Percentiles rank a stretch among this genome's conserved stretches.
These are phyloP conservation scores for Globisporangium middletonii DNA, from an alignment of 352 stramenopile species.

Conservation along the genomic window DNA sequence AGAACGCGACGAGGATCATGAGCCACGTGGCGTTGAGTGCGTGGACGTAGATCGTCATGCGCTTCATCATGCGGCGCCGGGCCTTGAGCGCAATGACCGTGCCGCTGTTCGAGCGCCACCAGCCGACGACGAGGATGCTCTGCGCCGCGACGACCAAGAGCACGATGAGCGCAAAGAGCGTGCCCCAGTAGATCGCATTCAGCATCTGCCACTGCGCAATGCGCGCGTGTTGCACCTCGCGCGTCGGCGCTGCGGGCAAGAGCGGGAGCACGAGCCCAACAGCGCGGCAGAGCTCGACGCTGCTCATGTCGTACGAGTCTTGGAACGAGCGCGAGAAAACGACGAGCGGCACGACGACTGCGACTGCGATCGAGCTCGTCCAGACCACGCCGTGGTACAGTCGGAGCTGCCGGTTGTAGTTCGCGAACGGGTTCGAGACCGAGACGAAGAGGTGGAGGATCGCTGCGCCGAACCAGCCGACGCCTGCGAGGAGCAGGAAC, in stretches of 20 bases:
- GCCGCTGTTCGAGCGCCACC: conserved; percentile 73
- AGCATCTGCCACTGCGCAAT: conserved; percentile 49
- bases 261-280: conserved; percentile 43
- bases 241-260: conserved; percentile 20
- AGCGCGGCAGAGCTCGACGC: conserved; percentile 40
- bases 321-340: conserved; percentile 37
- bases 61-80: conserved; percentile 64
- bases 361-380: conserved; percentile 34
- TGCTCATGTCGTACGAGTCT: conserved; percentile 31
- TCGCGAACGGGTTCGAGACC: conserved; percentile 68
- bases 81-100: conserved; percentile 68
- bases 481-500: conserved; percentile 50
- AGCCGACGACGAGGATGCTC: conserved; percentile 53
- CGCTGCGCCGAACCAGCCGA: conserved; percentile 63
- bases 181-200: conserved; percentile 54
- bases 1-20: conserved; percentile 50
- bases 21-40: conserved; percentile 64
- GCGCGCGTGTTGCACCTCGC: conserved; percentile 22
- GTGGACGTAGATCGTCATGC: conserved; percentile 68
- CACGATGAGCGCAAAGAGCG: conserved; percentile 51
- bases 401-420: conserved; percentile 56
- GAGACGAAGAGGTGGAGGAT: conserved; percentile 73
- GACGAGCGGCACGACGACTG: conserved; percentile 30
- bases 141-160: conserved; percentile 54
- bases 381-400: conserved; percentile 55